Evolutionary conservation across 2,329 filamentous ascomycete genomes (phyloP).

Genomic region (Knufia fluminis): DNA sequence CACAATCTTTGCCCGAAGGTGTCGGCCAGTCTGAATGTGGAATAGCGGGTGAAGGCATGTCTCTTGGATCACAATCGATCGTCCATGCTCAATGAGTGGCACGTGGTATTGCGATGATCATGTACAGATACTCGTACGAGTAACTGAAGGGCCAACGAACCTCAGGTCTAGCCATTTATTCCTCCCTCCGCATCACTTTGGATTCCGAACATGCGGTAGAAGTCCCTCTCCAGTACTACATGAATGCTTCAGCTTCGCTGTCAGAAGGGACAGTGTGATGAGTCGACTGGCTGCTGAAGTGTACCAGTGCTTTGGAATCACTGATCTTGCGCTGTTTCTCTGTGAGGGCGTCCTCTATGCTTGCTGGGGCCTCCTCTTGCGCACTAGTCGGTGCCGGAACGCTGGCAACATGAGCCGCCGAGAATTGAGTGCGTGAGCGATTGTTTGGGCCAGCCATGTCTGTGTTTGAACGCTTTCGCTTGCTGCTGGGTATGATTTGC

Average conservation of each 20-base stretch:
- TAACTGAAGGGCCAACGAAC: too few relatives aligned
- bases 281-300: not conserved
- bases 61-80: too few relatives aligned
- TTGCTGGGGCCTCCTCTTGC: not conserved
- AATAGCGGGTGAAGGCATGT: too few relatives aligned
- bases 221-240: not conserved
- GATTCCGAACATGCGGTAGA: too few relatives aligned
- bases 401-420: not conserved
- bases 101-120: too few relatives aligned
- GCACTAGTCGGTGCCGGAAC: too few relatives aligned
- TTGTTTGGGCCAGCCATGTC: not conserved
- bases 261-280: not conserved
- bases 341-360: not conserved
- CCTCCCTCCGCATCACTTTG: too few relatives aligned
- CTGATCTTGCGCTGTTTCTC: not conserved
- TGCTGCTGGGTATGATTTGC: slow-evolving; percentile 7
- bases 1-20: too few relatives aligned
- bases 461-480: slow-evolving; percentile 6
- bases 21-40: too few relatives aligned
- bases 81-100: too few relatives aligned
- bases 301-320: not conserved
- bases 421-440: not conserved
- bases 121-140: too few relatives aligned
- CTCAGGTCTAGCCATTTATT: too few relatives aligned
- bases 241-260: not conserved